phyloP scores from a whole-genome alignment of 2,329 filamentous ascomycete species.

The Colletotrichum sp. region DNA sequence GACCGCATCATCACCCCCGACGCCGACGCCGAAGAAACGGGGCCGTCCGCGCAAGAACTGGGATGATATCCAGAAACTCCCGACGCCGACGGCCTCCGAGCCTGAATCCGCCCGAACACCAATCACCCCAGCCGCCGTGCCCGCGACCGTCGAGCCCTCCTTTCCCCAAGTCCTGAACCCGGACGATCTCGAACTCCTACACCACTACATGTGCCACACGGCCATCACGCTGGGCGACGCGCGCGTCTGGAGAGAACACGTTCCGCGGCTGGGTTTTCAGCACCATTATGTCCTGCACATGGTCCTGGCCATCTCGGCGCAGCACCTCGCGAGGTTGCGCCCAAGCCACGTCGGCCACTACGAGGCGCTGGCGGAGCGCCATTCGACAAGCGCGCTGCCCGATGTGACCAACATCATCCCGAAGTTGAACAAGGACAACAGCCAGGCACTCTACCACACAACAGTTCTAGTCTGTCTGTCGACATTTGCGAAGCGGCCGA shows the following conservation, averaged over 20 bases:
- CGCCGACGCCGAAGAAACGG: conserved; percentile 3
- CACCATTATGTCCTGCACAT: conserved; percentile 27
- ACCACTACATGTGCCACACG: conserved; percentile 26
- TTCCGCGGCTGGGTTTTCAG: conserved; percentile 27
- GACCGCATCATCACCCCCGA: background rate
- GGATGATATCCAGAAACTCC: background rate
- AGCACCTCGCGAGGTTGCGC: conserved; percentile 23
- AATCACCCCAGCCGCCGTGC: background rate
- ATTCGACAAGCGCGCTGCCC: conserved; percentile 22
- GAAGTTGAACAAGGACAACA: conserved; percentile 20
- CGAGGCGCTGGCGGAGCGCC: conserved; percentile 22
- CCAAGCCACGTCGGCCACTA: conserved; percentile 3
- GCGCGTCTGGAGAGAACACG: conserved; percentile 22
- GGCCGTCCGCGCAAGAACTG: conserved; percentile 22
- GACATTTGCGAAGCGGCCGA: conserved; percentile 21
- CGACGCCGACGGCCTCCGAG: background rate
- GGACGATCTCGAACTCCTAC: conserved; percentile 28
- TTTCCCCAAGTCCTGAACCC: conserved; percentile 12
- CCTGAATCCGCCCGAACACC: background rate
- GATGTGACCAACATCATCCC: conserved; percentile 24
- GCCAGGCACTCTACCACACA: conserved; percentile 26
- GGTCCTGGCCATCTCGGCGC: conserved; percentile 26
- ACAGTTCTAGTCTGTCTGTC: conserved; percentile 25
- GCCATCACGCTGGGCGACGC: conserved; percentile 22
- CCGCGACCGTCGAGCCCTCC: background rate